These are phyloP conservation scores for Volutella citrinella DNA, from an alignment of 2,329 filamentous ascomycete genomes.

Conservation along the genomic window DNA sequence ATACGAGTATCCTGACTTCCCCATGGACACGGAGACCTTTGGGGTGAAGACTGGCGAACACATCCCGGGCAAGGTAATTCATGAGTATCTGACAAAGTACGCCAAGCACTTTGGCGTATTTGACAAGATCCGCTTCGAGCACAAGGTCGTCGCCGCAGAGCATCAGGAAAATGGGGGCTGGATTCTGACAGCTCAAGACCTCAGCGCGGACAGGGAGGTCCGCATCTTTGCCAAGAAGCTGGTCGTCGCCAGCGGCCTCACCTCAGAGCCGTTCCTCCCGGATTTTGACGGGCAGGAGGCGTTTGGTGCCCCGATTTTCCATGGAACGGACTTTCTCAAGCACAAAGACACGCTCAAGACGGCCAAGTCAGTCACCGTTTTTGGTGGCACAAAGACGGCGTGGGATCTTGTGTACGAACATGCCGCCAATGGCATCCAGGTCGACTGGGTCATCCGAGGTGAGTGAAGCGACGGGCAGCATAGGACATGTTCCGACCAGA, in stretches of 20 bases:
- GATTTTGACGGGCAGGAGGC: constrained; percentile 42
- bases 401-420: constrained; percentile 65
- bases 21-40: constrained; percentile 58
- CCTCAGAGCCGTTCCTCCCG: constrained; percentile 45
- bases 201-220: constrained; percentile 10
- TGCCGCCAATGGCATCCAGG: constrained; percentile 51
- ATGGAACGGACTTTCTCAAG: constrained; percentile 44
- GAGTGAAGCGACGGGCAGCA: constrained; percentile 6
- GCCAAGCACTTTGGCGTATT: constrained; percentile 41
- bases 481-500: too few species aligned
- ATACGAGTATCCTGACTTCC: constrained; percentile 72
- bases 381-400: constrained; percentile 63
- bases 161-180: constrained; percentile 41
- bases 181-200: constrained; percentile 22
- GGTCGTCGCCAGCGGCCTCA: constrained; percentile 54
- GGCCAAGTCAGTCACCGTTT: constrained; percentile 48
- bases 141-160: constrained; percentile 41
- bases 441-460: constrained; percentile 60
- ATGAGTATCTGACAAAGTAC: constrained; percentile 46
- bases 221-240: constrained; percentile 44
- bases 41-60: constrained; percentile 43
- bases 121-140: constrained; percentile 37
- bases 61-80: constrained; percentile 45
- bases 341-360: constrained; percentile 38
- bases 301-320: constrained; percentile 48